phyloP scores from a whole-genome alignment of 2,329 filamentous ascomycete genomes.

The Xylariaceae sp. region DNA sequence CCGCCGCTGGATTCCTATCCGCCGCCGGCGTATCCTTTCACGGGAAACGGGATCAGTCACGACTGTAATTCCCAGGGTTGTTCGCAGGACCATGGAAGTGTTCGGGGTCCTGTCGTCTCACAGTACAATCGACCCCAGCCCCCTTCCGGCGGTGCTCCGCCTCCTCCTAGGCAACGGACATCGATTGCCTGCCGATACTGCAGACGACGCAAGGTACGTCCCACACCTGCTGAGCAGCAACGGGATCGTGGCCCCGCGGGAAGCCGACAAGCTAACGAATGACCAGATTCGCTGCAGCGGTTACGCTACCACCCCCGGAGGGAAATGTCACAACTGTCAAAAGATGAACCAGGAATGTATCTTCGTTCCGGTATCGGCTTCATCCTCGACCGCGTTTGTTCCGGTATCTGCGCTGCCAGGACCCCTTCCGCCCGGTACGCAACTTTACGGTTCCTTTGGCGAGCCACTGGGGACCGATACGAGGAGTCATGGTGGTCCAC shows the following conservation, averaged over 20 bases:
- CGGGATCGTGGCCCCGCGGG: too few species aligned
- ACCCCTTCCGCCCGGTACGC: constrained; percentile 52
- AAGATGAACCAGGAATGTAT: constrained; percentile 58
- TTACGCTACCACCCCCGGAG: constrained; percentile 53
- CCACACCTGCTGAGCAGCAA: too few species aligned
- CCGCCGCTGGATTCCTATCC: too few species aligned
- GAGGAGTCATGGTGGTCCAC: not conserved
- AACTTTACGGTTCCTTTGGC: constrained; percentile 52
- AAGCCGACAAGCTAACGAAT: constrained; percentile 20
- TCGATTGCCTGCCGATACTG: constrained; percentile 58
- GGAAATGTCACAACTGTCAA: constrained; percentile 56
- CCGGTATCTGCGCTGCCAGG: constrained; percentile 54
- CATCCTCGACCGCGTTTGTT: constrained; percentile 52
- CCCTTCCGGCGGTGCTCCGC: not conserved
- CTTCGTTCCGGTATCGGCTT: constrained; percentile 54
- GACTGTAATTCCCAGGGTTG: too few species aligned
- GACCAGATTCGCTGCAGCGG: constrained; percentile 55
- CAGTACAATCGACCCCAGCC: too few species aligned
- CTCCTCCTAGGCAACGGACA: constrained; percentile 42
- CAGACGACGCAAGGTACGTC: constrained; percentile 52
- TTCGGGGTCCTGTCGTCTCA: too few species aligned
- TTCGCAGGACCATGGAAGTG: too few species aligned
- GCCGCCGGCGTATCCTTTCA: too few species aligned
- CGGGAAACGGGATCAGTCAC: too few species aligned
- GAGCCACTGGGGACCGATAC: constrained; percentile 43